Evolutionary conservation across 208 protist species (phyloP), one percentile per base, ranked within the genome.

Genomic region (Leishmania martiniquensis): DNA sequence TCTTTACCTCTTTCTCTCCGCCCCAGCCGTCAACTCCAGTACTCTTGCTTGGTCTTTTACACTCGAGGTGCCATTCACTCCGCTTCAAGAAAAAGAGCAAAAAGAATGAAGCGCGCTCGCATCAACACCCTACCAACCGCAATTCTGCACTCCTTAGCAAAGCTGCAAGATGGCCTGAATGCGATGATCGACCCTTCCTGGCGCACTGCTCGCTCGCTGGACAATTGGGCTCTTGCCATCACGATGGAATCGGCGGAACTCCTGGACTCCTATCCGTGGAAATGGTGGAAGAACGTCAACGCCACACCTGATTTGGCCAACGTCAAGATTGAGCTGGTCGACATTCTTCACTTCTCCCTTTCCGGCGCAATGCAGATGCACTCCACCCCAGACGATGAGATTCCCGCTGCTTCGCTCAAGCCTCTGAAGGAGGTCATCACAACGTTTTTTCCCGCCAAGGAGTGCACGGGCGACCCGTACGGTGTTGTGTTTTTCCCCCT

Each of bases 261-360:
- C 44, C 85, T 98, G 17, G 95, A 98, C 81, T 97, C 93, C 13
- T 98, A 98, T 82, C 93, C 95, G 60, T 98, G 95, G 93, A 98
- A 98, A 85, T 98, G 95, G 95, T 98, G 95, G 95, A 98, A 98
- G 79, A 98, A 97, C 81, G 62, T 96, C 54, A 89, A 88, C 47
- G 90, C 86, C 6, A 77, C 76, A 29, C 82, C 89, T 3, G 95
- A 98, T 73, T 59, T 97, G 62, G 83, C 90, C 15, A 98, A 98
- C 80, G 89, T 98, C 52, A 94, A 90, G 72, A 96, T 98, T 78
- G 93, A 98, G 76, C 84, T 98, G 12, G 92, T 95, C 7, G 95
- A 98, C 81, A 98, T 98, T 69, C 72, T 98, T 13, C 95, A 98
- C 84, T 98, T 98, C 73, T 93, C 92, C 29, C 89, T 98, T 62